Conservation (phyloP, 2,329 filamentous ascomycete species). For the Cucurbitaria berberidis region DNA sequence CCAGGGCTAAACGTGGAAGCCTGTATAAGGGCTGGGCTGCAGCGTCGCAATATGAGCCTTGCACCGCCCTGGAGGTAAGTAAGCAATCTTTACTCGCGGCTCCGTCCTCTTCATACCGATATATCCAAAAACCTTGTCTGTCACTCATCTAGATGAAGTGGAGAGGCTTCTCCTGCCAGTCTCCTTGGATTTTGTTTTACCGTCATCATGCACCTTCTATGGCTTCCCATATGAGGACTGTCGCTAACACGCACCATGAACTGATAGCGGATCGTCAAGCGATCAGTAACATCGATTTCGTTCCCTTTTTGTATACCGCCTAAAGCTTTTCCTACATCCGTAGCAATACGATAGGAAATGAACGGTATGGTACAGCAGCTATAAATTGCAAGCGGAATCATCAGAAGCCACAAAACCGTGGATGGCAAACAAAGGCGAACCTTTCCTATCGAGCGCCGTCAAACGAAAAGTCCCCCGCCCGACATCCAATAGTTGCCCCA, state of each 20-base stretch:
- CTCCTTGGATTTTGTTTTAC: slow-evolving; percentile 28
- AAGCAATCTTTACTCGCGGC: not conserved
- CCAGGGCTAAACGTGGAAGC: not conserved
- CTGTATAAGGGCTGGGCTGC: not conserved
- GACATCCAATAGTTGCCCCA: slow-evolving; percentile 1
- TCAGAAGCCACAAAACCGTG: not conserved
- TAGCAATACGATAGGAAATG: not conserved
- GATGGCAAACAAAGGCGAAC: not conserved
- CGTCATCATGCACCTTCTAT: not conserved
- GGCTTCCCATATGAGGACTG: not conserved
- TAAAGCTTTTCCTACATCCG: not conserved
- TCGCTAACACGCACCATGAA: not conserved
- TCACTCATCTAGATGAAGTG: slow-evolving; percentile 48
- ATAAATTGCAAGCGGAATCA: not conserved
- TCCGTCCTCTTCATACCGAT: slow-evolving; percentile 26
- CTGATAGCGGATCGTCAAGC: not conserved
- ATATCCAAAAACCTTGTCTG: slow-evolving; percentile 30
- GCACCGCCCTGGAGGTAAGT: not conserved
- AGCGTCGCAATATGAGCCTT: not conserved
- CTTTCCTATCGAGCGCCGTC: not conserved
- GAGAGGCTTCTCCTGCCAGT: slow-evolving; percentile 38
- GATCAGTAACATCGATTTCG: not conserved
- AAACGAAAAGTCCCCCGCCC: not conserved
- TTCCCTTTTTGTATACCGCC: slow-evolving; percentile 1
- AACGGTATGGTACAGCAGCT: not conserved